Conservation (phyloP, 768 basidiomycete species). For the Boletus patriciae region DNA sequence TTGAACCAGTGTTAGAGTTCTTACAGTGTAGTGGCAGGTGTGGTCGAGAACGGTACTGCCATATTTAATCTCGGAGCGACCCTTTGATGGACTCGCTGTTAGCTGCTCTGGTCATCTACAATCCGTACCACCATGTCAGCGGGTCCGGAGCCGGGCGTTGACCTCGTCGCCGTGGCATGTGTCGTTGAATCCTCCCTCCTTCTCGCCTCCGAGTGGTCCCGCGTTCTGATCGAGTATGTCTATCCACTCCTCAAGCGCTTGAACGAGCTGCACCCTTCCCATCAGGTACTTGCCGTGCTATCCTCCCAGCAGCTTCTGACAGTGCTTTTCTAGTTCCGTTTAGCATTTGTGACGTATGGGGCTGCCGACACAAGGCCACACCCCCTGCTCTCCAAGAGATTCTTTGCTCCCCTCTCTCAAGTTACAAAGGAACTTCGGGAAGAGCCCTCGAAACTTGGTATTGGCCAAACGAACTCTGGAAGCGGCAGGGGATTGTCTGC, state of each 20-base stretch:
- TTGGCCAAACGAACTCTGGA: conserved; percentile 55
- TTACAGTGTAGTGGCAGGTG: not conserved
- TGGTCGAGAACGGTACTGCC: not conserved
- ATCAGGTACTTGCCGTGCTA: conserved; percentile 35
- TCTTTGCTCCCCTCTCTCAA: conserved; percentile 47
- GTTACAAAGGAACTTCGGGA: conserved; percentile 48
- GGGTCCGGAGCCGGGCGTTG: conserved; percentile 16
- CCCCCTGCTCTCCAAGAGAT: conserved; percentile 56
- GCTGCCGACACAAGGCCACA: conserved; percentile 53
- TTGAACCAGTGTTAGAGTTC: too few relatives aligned
- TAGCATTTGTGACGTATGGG: conserved; percentile 65
- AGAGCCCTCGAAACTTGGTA: conserved; percentile 50
- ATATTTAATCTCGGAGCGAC: not conserved
- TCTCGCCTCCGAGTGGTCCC: conserved; percentile 54
- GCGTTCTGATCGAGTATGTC: conserved; percentile 48
- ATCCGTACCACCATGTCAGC: conserved; percentile 20
- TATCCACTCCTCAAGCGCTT: conserved; percentile 53
- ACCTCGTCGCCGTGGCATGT: conserved; percentile 50
- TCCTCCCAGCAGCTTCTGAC: not conserved
- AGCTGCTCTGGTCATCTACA: not conserved
- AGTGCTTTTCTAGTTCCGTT: conserved; percentile 32
- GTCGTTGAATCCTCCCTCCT: conserved; percentile 62
- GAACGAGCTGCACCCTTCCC: conserved; percentile 39
- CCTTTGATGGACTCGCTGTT: not conserved
- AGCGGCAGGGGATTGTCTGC: conserved; percentile 59